Evolutionary conservation across 2,329 filamentous ascomycete species (phyloP), one percentile per base, ranked within the genome.

Genomic region (Pyricularia sp.): DNA sequence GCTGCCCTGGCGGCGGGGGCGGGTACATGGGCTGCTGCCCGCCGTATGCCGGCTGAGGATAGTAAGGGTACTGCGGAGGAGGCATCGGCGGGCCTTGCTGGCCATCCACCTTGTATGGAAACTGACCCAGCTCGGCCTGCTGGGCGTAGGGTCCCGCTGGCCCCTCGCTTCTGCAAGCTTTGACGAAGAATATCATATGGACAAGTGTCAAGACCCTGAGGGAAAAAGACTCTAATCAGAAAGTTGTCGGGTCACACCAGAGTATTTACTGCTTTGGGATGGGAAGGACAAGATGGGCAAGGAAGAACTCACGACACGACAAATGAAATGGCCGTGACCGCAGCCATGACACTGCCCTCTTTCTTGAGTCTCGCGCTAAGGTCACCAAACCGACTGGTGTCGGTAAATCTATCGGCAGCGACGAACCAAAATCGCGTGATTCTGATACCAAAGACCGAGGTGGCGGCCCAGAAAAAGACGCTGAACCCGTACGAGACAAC

Each of bases 241-340:
- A 35, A 31, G 28, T 24, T 35, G 31, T 12, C 35, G 19, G 28
- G 7, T 22, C 13, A 40, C 6, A 22, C 5, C 3, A 1, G 2
- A 4, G 4, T 31, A 2, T 16, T 16, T 53, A 8, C 9, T 22
- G 49, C 19, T 26, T 31, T 8, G 13, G 53, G 33, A 26, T 1
- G 55, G 26, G 10, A 30, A 49, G 22, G 6, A 5, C 30, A 53
- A 30, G 16, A 62, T n/a, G 12, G 30, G 10, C 35, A 33, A 49
- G 49, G 24, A 44, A 31, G 16, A n/a, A 70, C 73, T 65, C 65
- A 77, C 76, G 78, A 81, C 19, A 71, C 70, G 19, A 79, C 24
- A 10, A 77, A 77, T 3, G 78, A 79, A 6, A 81, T 64, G 33
- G 72, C 78, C 24, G 78, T 76, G 49, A 70, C 75, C 22, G 72